Percentiles rank a stretch among this genome's conserved stretches.
Evolutionary conservation across 495 filamentous ascomycete species (phyloP).

Genomic region (Annulohypoxylon bovei): DNA sequence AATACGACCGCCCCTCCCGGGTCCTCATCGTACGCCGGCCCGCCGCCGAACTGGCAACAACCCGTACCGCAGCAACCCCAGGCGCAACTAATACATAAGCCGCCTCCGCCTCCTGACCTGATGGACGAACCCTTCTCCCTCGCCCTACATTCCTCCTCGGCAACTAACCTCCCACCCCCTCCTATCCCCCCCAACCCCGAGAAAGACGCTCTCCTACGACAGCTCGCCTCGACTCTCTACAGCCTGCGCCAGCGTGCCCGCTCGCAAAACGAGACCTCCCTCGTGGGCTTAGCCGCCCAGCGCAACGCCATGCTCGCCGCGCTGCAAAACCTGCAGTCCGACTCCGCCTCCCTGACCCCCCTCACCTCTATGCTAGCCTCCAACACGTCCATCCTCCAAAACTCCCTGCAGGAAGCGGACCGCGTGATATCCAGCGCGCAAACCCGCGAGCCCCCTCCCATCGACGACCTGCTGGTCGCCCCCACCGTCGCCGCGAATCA

Average conservation of each 20-base stretch:
- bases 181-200: conserved; percentile 96
- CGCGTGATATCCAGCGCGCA: conserved; percentile 67
- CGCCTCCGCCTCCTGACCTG: conserved; percentile 72
- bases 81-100: conserved; percentile 50
- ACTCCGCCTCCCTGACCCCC: conserved; percentile 73
- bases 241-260: conserved; percentile 71
- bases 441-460: conserved; percentile 52
- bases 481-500: conserved; percentile 93
- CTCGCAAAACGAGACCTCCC: conserved; percentile 72
- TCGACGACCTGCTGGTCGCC: conserved; percentile 93
- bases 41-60: conserved; percentile 40
- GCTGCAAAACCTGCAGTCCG: conserved; percentile 71
- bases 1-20: conserved; percentile 25
- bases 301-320: conserved; percentile 77
- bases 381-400: conserved; percentile 81
- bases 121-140: conserved; percentile 72
- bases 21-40: conserved; percentile 35
- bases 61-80: conserved; percentile 35
- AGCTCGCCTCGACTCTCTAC: conserved; percentile 75
- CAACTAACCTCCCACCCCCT: conserved; percentile 63
- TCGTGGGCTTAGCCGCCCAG: conserved; percentile 80
- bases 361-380: conserved; percentile 74
- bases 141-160: conserved; percentile 66
- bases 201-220: conserved; percentile 86
- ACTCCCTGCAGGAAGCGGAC: conserved; percentile 81